These are phyloP conservation scores for Mycena capillaripes DNA, from an alignment of 768 basidiomycete species.

Conservation along the genomic window DNA sequence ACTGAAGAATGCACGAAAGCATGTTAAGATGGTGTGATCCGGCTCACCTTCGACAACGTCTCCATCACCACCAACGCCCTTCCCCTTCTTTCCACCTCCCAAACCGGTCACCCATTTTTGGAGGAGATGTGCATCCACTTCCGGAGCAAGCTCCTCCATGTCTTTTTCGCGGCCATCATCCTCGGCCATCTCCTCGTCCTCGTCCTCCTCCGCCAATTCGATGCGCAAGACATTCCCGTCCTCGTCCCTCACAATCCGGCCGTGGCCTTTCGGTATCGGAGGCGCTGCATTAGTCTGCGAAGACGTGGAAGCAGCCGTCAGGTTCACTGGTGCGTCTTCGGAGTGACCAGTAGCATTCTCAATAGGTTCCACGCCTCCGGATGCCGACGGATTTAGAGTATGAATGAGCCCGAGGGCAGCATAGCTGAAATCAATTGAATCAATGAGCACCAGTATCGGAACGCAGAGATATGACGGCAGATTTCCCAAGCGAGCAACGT, in stretches of 20 bases:
- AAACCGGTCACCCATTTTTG: slow-evolving; percentile 56
- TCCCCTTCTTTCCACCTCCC: slow-evolving; percentile 44
- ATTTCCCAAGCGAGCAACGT: slow-evolving; percentile 29
- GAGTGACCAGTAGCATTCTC: slow-evolving; percentile 32
- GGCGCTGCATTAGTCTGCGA: slow-evolving; percentile 36
- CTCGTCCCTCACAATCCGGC: slow-evolving; percentile 86
- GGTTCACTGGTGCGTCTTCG: slow-evolving; percentile 35
- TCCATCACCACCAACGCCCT: slow-evolving; percentile 22
- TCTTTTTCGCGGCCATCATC: slow-evolving; percentile 45
- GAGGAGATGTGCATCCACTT: slow-evolving; percentile 48
- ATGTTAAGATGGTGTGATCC: slow-evolving; percentile 39
- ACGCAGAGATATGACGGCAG: slow-evolving; percentile 28
- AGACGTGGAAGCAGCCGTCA: slow-evolving; percentile 24
- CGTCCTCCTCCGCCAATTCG: slow-evolving; percentile 68
- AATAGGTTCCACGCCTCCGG: slow-evolving; percentile 76
- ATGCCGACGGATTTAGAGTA: slow-evolving; percentile 73
- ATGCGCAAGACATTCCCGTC: slow-evolving; percentile 81
- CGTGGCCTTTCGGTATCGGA: slow-evolving; percentile 74
- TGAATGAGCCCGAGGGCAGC: slow-evolving; percentile 80
- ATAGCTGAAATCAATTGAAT: slow-evolving; percentile 65
- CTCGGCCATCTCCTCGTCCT: slow-evolving; percentile 56
- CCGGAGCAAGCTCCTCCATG: slow-evolving; percentile 59
- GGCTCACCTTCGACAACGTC: slow-evolving; percentile 31
- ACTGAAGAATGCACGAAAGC: slow-evolving; percentile 25
- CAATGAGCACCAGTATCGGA: slow-evolving; percentile 26